Base-by-base conservation (phyloP, 371 early-diverging fungal genomes). In the Mortierella sp. region DNA sequence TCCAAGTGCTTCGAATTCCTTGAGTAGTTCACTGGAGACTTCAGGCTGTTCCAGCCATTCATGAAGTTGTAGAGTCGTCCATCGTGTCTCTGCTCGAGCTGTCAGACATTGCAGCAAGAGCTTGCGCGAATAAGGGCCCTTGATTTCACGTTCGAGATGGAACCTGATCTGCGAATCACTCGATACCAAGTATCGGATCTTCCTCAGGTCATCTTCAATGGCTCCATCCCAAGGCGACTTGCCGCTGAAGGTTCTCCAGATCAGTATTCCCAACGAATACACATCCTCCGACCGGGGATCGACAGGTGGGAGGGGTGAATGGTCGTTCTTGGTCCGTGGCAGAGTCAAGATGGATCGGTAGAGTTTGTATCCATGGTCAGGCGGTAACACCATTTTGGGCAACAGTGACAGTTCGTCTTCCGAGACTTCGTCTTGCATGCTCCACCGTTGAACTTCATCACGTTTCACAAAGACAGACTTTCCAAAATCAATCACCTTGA, bases 161-260 rank as follows among this genome's bases (percentile, higher is more conserved):
- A 78, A 80, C 54, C 79, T 71, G 25, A 90, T 85, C 31, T 77
- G 78, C 9, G 69, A 68, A 49, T 86, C 85, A 25, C 80, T 81
- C 14, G 80, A 54, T 3, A 88, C 87, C n/a, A 82, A 79, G 17
- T 85, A 81, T 13, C 90, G 81, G 19, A 90, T 71, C 12, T 76
- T 83, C 43, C 79, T 81, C 22, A 89, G 55, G 63, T 88, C 87
- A 2, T 83, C 86, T 46, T 90, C 88, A 14, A 86, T 77, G 14
- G 86, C 81, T 16, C 88, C 87, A 43, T 81, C 70, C 90, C 88
- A 90, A 1, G 90, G 90, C 28, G 86, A 85, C 0, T 83, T 86
- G n/a, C 84, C 87, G 0, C 86, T 77, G 61, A 88, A 86, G 1
- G 81, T 82, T 47, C 86, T 82, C 90, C 90, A 90, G n/a, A 87